Conservation (phyloP, 2,329 filamentous ascomycete genomes). For the Colletotrichum sp. region DNA sequence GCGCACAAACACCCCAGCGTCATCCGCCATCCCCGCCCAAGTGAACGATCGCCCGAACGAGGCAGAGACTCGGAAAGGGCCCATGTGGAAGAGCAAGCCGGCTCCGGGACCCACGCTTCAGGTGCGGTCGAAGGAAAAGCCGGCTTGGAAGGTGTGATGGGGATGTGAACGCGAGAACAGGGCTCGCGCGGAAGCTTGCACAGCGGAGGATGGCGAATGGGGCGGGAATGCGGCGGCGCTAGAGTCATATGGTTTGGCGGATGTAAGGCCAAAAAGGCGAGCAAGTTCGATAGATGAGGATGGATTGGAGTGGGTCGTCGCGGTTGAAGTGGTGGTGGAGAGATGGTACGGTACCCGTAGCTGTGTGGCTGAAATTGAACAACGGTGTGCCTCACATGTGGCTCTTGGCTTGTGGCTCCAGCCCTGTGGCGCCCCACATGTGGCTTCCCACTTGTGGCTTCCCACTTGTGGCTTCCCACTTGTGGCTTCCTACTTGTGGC, state of each 20-base stretch:
- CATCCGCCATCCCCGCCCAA: neutral
- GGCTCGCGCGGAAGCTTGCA: neutral
- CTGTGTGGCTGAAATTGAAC: neutral
- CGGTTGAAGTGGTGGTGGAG: neutral
- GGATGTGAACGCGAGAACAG: neutral
- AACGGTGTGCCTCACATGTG: neutral
- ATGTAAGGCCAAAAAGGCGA: neutral
- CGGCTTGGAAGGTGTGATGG: neutral
- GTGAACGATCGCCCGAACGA: neutral
- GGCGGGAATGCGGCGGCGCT: neutral
- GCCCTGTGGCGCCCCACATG: too few relatives aligned
- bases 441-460: too few relatives aligned
- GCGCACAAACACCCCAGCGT: neutral
- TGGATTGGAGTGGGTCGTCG: neutral
- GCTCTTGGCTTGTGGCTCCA: neutral
- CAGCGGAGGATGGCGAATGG: neutral
- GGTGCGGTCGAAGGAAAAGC: neutral
- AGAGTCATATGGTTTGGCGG: neutral
- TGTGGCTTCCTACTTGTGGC: too few relatives aligned
- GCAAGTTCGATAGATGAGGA: neutral
- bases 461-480: too few relatives aligned
- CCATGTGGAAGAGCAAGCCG: neutral
- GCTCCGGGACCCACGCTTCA: neutral
- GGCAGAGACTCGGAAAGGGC: neutral
- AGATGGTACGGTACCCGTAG: neutral